These are phyloP conservation scores for Russula dissimulans DNA, from an alignment of 768 basidiomycete genomes.

Conservation along the genomic window DNA sequence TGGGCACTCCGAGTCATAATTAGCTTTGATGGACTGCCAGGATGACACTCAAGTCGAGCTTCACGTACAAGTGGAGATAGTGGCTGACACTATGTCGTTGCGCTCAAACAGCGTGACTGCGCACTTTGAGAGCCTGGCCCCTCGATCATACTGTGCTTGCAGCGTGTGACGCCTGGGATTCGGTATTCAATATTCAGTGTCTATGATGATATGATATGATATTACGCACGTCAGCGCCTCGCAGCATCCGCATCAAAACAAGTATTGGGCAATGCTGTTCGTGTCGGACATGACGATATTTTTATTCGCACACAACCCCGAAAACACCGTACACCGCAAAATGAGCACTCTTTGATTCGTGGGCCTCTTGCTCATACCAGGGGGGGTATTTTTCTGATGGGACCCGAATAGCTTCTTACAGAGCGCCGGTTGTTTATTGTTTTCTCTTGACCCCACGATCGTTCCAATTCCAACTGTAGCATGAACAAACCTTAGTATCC, in stretches of 20 bases:
- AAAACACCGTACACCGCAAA: neutral
- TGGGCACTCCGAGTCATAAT: neutral
- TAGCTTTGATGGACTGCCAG: neutral
- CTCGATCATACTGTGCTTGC: neutral
- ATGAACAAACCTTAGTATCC: slow-evolving; percentile 2
- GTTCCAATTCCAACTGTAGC: neutral
- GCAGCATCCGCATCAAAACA: neutral
- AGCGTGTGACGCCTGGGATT: neutral
- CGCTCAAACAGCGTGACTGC: neutral
- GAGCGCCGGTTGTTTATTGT: neutral
- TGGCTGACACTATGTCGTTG: neutral
- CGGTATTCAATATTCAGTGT: too few relatives aligned
- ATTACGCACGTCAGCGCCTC: neutral
- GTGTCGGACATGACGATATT: neutral
- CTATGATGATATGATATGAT: neutral
- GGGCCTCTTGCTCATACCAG: neutral
- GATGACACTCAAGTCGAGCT: neutral
- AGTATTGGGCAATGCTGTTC: neutral
- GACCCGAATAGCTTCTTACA: neutral
- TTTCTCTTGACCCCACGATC: neutral
- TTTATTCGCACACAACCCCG: neutral
- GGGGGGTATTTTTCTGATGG: neutral
- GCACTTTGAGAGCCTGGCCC: neutral
- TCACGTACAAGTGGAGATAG: neutral
- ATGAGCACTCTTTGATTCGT: neutral